Evolutionary conservation across 345 rosid species (phyloP).

Genomic region (Salix brachista): DNA sequence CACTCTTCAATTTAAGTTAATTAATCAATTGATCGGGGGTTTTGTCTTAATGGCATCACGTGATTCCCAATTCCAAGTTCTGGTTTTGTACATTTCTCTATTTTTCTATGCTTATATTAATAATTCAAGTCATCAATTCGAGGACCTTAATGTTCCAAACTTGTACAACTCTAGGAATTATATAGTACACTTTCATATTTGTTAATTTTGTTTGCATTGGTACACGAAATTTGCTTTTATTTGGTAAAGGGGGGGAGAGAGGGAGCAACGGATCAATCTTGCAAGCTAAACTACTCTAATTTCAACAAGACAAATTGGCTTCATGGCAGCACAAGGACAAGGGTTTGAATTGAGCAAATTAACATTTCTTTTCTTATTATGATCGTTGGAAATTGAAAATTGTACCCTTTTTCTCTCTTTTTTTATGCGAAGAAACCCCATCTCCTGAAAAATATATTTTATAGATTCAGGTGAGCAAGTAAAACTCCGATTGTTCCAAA

Average conservation of each 20-base stretch:
- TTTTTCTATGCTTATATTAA: slow-evolving; percentile 12
- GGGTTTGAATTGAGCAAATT: not conserved
- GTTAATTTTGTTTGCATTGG: not conserved
- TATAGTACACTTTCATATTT: not conserved
- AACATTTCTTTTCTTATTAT: not conserved
- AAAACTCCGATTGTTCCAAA: too few relatives aligned
- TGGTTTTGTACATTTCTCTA: slow-evolving; percentile 32
- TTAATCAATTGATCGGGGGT: slow-evolving; percentile 55
- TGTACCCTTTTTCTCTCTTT: too few relatives aligned
- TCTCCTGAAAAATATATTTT: too few relatives aligned
- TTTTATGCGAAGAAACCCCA: too few relatives aligned
- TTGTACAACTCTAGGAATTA: not conserved
- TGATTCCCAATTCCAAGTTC: slow-evolving; percentile 64
- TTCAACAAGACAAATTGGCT: not conserved
- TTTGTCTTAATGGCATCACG: slow-evolving; percentile 84
- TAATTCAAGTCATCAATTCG: slow-evolving; percentile 14
- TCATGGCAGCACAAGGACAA: not conserved
- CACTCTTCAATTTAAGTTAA: slow-evolving; percentile 20
- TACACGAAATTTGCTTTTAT: not conserved
- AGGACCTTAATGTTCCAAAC: slow-evolving; percentile 7
- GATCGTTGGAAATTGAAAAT: not conserved
- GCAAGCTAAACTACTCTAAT: not conserved
- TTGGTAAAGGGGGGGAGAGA: not conserved
- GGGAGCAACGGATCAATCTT: not conserved
- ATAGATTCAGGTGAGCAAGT: too few relatives aligned